Evolutionary conservation across 345 rosid genomes (phyloP), one percentile per base, ranked within the genome.

Genomic region (Bruguiera parviflora): DNA sequence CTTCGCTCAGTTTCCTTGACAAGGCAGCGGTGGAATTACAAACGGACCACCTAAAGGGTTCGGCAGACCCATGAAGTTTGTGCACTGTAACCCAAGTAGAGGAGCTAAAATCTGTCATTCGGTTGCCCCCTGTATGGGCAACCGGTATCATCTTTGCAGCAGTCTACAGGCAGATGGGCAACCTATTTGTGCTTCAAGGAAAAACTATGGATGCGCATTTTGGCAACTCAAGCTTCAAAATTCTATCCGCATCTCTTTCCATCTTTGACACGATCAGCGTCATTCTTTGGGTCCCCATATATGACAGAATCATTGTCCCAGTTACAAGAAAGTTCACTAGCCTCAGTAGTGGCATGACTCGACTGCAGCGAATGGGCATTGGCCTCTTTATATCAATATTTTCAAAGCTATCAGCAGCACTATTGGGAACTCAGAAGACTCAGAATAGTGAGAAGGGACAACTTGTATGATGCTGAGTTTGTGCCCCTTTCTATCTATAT

Each of bases 401-500:
- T 55, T 1, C 28, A 9, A 55, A 21, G 58, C 22, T 55, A 55
- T 21, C 58, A 55, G 58, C 58, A n/a, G 28, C 58, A 22, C 25
- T 22, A 7, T 8, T 21, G n/a, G 27, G 58, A 55, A 21, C 22
- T 55, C 25, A 55, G 9, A 55, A 55, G 58, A 55, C 58, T 55
- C 8, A 7, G 58, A 55, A 55, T 55, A 13, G 58, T 55, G 27
- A 55, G 28, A 25, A 55, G 27, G 58, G 25, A 21, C 58, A 55
- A 22, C 27, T 21, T 8, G 13, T 55, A 55, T 55, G 13, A 55
- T 13, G 58, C 58, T 0, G 58, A 55, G 5, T n/a, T 25, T 32
- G 63, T 67, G n/a, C 71, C 71, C 15, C 39, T 67, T 35, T n/a
- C n/a, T n/a, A n/a, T 67, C 71, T 5, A 37, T 67, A 21, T 67